Evolutionary conservation across 441 rosid species (phyloP).

Genomic region (Gossypium lobatum): DNA sequence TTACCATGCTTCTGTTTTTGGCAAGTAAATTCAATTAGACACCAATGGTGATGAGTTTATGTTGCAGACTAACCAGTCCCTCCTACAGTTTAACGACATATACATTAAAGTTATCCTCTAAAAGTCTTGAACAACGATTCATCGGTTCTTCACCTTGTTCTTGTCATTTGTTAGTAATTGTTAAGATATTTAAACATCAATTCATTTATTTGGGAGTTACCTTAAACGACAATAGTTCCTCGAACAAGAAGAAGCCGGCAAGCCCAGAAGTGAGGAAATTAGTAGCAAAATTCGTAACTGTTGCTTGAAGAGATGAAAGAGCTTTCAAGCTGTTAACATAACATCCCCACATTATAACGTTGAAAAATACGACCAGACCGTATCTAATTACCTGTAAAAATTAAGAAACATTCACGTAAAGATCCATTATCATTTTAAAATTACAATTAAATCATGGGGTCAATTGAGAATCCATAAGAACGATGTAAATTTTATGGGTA

Average conservation of each 20-base stretch:
- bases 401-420: neutral
- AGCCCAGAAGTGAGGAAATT: conserved; percentile 79
- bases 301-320: conserved; percentile 79
- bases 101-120: neutral
- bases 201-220: conserved; percentile 25
- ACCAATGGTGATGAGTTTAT: neutral
- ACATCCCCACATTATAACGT: conserved; percentile 83
- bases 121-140: neutral
- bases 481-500: neutral
- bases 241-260: conserved; percentile 70
- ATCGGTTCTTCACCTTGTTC: neutral
- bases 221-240: conserved; percentile 47
- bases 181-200: neutral
- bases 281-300: conserved; percentile 73
- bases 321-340: conserved; percentile 80
- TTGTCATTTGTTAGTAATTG: neutral
- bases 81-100: neutral
- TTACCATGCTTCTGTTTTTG: neutral
- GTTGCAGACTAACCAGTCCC: neutral
- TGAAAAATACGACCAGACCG: conserved; percentile 57
- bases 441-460: neutral
- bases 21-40: neutral
- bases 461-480: neutral
- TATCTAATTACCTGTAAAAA: conserved; percentile 44
- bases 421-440: neutral